Conservation (phyloP, 2,329 filamentous ascomycete species). For the Paecilomyces sp. region DNA sequence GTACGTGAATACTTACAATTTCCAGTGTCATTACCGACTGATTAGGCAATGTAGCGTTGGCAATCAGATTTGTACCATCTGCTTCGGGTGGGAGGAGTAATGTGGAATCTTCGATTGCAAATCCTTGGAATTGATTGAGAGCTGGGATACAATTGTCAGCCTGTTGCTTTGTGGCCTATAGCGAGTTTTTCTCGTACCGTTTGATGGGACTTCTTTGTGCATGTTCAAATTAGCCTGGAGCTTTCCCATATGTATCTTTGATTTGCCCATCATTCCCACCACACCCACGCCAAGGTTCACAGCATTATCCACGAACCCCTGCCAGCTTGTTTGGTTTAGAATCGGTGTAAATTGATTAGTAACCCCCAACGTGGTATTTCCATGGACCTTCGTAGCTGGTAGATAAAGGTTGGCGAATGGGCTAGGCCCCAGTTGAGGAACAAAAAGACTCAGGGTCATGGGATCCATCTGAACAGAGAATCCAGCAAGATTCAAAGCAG, state of each 20-base stretch:
- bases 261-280: slow-evolving; percentile 20
- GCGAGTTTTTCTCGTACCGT: slow-evolving; percentile 17
- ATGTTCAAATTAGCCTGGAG: slow-evolving; percentile 27
- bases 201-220: slow-evolving; percentile 26
- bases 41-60: slow-evolving; percentile 50
- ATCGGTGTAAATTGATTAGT: slow-evolving; percentile 16
- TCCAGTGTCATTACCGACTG: slow-evolving; percentile 49
- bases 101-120: slow-evolving; percentile 40
- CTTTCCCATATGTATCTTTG: slow-evolving; percentile 22
- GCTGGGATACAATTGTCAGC: slow-evolving; percentile 29
- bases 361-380: slow-evolving; percentile 26
- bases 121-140: slow-evolving; percentile 45
- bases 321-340: slow-evolving; percentile 19
- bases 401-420: slow-evolving; percentile 21
- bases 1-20: slow-evolving; percentile 25
- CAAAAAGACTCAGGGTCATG: slow-evolving; percentile 25
- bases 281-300: slow-evolving; percentile 19
- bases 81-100: slow-evolving; percentile 34
- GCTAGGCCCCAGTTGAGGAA: slow-evolving; percentile 18
- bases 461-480: slow-evolving; percentile 31
- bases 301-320: slow-evolving; percentile 23
- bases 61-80: slow-evolving; percentile 48
- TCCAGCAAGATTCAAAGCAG: slow-evolving; percentile 27
- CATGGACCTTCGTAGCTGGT: slow-evolving; percentile 18
- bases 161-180: not conserved